Percentiles rank a stretch among this genome's conserved stretches.
These are phyloP conservation scores for Elaeis guineensis DNA, from an alignment of 176 grass and related monocot species.

Conservation along the genomic window DNA sequence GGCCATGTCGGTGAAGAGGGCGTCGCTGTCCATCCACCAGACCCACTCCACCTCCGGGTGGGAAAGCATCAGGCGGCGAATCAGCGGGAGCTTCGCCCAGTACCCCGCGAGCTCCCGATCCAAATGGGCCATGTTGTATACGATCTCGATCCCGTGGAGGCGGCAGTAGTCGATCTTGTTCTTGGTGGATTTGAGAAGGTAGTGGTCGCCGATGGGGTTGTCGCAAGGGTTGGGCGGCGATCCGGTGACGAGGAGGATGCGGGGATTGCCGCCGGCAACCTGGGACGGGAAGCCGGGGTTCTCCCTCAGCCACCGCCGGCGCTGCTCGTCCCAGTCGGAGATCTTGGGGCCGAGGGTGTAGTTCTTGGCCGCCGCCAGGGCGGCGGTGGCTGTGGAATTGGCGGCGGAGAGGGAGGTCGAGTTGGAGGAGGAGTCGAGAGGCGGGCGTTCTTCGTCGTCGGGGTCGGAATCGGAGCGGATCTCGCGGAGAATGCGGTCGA, in stretches of 20 bases:
- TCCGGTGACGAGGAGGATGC: conserved; percentile 76
- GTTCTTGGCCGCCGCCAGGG: neutral
- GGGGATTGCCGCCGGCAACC: conserved; percentile 26
- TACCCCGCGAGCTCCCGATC: conserved; percentile 81
- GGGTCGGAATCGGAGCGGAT: conserved; percentile 58
- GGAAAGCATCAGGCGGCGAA: conserved; percentile 71
- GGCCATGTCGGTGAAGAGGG: conserved; percentile 76
- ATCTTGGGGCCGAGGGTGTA: conserved; percentile 67
- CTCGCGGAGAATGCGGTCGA: conserved; percentile 58
- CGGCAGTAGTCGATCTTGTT: conserved; percentile 95
- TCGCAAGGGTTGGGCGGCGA: conserved; percentile 56
- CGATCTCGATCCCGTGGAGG: conserved; percentile 73
- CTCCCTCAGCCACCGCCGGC: conserved; percentile 50
- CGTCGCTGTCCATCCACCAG: conserved; percentile 97
- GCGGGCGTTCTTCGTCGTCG: conserved; percentile 21
- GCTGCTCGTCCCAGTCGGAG: conserved; percentile 59
- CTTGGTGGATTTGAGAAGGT: conserved; percentile 71
- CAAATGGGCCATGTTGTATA: conserved; percentile 82
- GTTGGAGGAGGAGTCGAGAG: conserved; percentile 13
- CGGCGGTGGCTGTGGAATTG: conserved; percentile 10
- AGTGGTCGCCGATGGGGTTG: conserved; percentile 63
- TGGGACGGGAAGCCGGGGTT: conserved; percentile 41
- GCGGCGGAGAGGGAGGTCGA: conserved; percentile 21
- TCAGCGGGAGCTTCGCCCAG: conserved; percentile 90
- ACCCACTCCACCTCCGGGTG: conserved; percentile 86